Percentiles rank a stretch among this genome's conserved stretches.
phyloP scores from a whole-genome alignment of 371 early-diverging fungal genomes.

The Apophysomyces elegans region DNA sequence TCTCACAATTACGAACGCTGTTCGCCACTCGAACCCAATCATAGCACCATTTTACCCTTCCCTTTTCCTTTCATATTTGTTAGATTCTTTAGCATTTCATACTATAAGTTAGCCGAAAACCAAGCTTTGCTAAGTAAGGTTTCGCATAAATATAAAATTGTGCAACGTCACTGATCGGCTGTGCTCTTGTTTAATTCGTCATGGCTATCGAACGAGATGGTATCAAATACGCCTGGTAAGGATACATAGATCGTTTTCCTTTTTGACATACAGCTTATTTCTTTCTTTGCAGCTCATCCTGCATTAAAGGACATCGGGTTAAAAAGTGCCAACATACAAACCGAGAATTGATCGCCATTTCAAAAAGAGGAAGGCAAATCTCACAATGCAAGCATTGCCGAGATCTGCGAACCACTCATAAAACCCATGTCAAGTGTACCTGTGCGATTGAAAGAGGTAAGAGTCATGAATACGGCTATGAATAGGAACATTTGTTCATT shows the following conservation, averaged over 20 bases:
- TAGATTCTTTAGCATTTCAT: neutral
- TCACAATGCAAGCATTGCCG: conserved; percentile 45
- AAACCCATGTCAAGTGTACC: conserved; percentile 42
- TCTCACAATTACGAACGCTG: neutral
- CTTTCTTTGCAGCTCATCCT: conserved; percentile 21
- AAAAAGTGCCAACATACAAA: conserved; percentile 37
- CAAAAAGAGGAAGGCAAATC: conserved; percentile 38
- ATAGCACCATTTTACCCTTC: neutral
- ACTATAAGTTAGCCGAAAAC: neutral
- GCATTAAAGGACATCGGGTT: conserved; percentile 44
- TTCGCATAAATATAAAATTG: too few relatives aligned
- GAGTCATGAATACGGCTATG: neutral
- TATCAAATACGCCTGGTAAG: conserved; percentile 38
- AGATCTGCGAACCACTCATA: conserved; percentile 29
- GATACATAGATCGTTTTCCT: neutral
- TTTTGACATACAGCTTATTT: neutral
- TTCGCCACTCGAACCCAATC: conserved; percentile 8
- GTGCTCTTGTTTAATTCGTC: neutral
- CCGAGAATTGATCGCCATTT: conserved; percentile 26
- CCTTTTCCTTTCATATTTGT: neutral
- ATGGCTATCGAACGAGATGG: conserved; percentile 34
- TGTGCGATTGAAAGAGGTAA: conserved; percentile 35
- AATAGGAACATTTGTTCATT: too few relatives aligned
- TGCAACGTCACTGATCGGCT: neutral
- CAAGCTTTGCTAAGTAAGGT: neutral